These are phyloP conservation scores for Thelephora ganbajun DNA, from an alignment of 768 basidiomycete species.

Conservation along the genomic window DNA sequence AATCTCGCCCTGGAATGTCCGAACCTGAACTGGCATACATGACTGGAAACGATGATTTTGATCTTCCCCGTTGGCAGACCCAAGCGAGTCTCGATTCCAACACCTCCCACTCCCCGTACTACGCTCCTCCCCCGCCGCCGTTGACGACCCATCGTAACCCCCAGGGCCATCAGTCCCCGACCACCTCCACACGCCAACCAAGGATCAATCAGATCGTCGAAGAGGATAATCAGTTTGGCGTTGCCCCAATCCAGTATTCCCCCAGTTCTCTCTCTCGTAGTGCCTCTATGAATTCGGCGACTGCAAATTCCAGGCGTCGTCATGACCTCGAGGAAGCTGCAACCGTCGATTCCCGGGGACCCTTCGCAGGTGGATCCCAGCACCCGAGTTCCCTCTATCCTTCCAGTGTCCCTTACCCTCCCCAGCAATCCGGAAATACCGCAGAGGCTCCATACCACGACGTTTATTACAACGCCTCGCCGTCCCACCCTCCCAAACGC, in stretches of 20 bases:
- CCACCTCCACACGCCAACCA: constrained; percentile 35
- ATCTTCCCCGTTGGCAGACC: constrained; percentile 45
- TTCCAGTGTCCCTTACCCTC: constrained; percentile 41
- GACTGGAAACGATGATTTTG: constrained; percentile 73
- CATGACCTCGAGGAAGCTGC: constrained; percentile 52
- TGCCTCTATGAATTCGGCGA: constrained; percentile 37
- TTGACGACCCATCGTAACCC: constrained; percentile 30
- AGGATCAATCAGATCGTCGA: constrained; percentile 56
- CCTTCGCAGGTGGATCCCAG: constrained; percentile 13
- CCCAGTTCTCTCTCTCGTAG: constrained; percentile 51
- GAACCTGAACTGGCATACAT: constrained; percentile 67
- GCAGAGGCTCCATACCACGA: constrained; percentile 38
- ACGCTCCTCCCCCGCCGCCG: constrained; percentile 39
- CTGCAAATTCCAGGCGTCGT: constrained; percentile 39
- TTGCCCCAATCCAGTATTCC: constrained; percentile 34
- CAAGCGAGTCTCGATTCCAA: constrained; percentile 29
- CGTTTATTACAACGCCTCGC: constrained; percentile 45
- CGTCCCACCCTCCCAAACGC: constrained; percentile 37
- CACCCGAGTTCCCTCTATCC: constrained; percentile 37
- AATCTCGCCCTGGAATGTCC: constrained; percentile 29
- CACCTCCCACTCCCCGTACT: constrained; percentile 47
- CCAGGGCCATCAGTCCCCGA: constrained; percentile 33
- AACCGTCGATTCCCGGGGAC: constrained; percentile 28
- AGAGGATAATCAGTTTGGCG: constrained; percentile 34
- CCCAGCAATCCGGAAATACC: constrained; percentile 21